Evolutionary conservation across 2,329 filamentous ascomycete species (phyloP), one percentile per base, ranked within the genome.

Genomic region (Clonostachys solani): DNA sequence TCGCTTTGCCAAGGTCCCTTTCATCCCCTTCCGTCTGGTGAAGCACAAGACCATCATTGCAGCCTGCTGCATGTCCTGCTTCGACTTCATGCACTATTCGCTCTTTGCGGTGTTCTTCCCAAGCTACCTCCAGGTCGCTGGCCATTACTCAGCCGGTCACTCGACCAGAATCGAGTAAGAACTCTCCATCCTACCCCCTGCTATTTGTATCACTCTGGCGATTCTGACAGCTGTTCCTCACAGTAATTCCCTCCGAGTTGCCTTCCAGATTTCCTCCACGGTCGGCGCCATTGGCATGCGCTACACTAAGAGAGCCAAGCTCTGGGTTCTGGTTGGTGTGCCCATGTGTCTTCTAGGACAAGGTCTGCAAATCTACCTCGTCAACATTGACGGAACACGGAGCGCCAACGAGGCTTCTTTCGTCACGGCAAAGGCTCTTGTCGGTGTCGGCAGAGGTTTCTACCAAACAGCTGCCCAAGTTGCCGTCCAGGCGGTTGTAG

Each of bases 61-160:
- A 0, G 68, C 68, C 2, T 69, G 67, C 35, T 34, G 64, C 2
- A 48, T 69, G 3, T 63, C 59, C 6, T 58, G 65, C 23, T 56
- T 70, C 2, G 67, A 71, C 41, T 64, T 63, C 17, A 62, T 65
- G 33, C 57, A 67, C 12, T 67, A 71, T 44, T 64, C 64, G 3
- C 54, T 64, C 33, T 71, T 69, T 46, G 63, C 64, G 1, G 56
- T 67, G 2, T 69, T 71, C 51, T 69, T 69, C 42, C 64, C 66
- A 0, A 70, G 67, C 40, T 70, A 67, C 40, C 60, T 70, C 0
- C 65, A 68, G 43, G 65, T 70, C 3, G 66, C 64, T 13, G 65
- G 61, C 1, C 57, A 60, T 6, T 69, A 64, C 17, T 59, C 56
- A 4, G 56, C 67, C 1, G 67, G 62, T 1, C 56, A 62, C 7